Conservation (phyloP, 2,329 filamentous ascomycete genomes). For the Verticillium alfalfae region DNA sequence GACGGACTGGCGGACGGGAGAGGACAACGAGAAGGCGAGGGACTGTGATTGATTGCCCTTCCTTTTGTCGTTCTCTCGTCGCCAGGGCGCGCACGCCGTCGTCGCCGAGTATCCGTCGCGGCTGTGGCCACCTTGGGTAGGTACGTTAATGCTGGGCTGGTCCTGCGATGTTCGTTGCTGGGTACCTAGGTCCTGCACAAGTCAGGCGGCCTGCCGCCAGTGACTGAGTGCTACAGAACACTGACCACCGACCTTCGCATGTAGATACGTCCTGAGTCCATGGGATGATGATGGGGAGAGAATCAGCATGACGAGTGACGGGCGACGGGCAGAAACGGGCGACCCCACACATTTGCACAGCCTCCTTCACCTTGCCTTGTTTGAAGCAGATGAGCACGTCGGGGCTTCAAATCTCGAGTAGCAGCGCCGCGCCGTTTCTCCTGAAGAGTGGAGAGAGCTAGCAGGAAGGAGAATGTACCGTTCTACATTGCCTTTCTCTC, state of each 20-base stretch:
- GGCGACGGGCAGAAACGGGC: background rate
- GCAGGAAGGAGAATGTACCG: background rate
- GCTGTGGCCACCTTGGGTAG: background rate
- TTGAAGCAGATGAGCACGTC: slow-evolving; percentile 3
- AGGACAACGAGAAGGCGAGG: background rate
- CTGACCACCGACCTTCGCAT: background rate
- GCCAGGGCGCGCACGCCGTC: background rate
- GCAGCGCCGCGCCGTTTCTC: background rate
- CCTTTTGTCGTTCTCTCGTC: background rate
- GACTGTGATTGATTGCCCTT: background rate
- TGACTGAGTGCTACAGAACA: too few species aligned
- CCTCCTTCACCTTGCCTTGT: slow-evolving; percentile 3
- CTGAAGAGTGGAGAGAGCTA: background rate
- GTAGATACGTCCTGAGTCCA: background rate
- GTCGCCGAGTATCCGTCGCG: background rate
- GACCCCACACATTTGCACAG: slow-evolving; percentile 5
- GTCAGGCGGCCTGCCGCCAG: too few species aligned
- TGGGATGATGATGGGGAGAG: background rate
- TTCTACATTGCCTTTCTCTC: background rate
- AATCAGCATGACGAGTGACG: background rate
- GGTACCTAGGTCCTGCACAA: too few species aligned
- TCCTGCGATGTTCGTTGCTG: background rate
- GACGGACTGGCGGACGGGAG: background rate
- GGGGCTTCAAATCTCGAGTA: background rate
- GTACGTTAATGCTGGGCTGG: background rate